Conservation (phyloP, 163 green algal species). For the Chlamydomonas reinhardtii region DNA sequence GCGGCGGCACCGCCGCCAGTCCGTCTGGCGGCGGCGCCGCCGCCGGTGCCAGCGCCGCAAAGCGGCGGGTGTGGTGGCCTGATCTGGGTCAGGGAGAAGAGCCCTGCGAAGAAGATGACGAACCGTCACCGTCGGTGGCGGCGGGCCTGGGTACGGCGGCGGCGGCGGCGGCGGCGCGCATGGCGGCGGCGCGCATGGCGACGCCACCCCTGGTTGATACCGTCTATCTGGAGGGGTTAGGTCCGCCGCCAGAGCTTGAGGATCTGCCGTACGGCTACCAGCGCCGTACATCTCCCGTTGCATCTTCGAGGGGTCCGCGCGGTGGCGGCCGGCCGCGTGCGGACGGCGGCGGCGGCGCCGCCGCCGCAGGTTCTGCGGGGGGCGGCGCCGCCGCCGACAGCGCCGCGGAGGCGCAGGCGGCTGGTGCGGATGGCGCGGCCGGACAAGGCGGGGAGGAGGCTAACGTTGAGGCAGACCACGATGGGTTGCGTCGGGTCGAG, state of each 20-base stretch:
- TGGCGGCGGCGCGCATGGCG: not conserved
- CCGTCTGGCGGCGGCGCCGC: not conserved
- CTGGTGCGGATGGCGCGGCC: not conserved
- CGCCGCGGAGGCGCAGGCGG: not conserved
- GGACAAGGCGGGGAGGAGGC: not conserved
- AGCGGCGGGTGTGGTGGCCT: conserved; percentile 37
- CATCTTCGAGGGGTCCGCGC: too few relatives aligned
- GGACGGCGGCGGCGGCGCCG: not conserved
- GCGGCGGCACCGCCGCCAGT: not conserved
- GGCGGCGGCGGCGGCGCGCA: not conserved
- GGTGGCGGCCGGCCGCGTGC: too few relatives aligned
- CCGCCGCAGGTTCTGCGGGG: too few relatives aligned
- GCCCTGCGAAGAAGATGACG: not conserved
- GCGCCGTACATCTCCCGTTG: not conserved
- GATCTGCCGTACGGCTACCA: conserved; percentile 48
- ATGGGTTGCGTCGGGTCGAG: too few relatives aligned
- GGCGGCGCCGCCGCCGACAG: too few relatives aligned
- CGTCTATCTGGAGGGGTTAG: conserved; percentile 43
- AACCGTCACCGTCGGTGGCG: not conserved
- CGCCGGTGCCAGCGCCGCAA: not conserved
- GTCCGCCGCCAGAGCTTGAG: conserved; percentile 29
- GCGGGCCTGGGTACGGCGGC: not conserved
- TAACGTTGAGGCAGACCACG: too few relatives aligned
- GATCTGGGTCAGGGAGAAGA: not conserved
- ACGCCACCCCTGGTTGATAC: not conserved